These are phyloP conservation scores for Dicorynia guianensis DNA, from an alignment of 306 rosid species.

Conservation along the genomic window DNA sequence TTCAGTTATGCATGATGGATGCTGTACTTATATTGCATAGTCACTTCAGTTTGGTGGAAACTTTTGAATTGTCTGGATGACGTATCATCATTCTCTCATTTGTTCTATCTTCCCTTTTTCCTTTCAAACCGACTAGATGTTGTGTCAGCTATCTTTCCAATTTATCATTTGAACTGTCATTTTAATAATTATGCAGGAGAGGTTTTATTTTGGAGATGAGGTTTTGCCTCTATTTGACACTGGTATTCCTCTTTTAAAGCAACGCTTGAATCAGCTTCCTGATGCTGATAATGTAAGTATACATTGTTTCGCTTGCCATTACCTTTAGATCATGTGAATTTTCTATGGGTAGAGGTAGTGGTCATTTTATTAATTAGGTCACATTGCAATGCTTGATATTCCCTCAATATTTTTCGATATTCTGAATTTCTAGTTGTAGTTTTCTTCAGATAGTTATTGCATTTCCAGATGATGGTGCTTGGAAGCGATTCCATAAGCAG, in stretches of 20 bases:
- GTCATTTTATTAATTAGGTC: neutral
- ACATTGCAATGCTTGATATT: constrained; percentile 7
- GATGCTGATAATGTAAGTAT: constrained; percentile 72
- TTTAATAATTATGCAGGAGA: constrained; percentile 65
- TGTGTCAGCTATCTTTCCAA: neutral
- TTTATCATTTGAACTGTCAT: neutral
- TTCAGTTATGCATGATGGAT: neutral
- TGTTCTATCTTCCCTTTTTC: neutral
- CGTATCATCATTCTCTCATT: neutral
- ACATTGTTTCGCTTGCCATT: constrained; percentile 26
- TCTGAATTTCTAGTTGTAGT: constrained; percentile 28
- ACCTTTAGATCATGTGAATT: constrained; percentile 6
- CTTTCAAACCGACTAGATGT: neutral
- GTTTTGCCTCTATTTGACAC: constrained; percentile 98
- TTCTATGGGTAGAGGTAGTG: neutral
- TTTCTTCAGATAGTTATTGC: constrained; percentile 86
- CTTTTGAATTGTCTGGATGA: constrained; percentile 5
- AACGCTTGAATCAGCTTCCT: constrained; percentile 83
- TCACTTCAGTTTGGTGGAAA: neutral
- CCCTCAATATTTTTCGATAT: constrained; percentile 5
- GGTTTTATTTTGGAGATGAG: constrained; percentile 94
- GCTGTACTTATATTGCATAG: neutral
- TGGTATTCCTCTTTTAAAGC: constrained; percentile 91
- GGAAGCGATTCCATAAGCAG: constrained; percentile 96
- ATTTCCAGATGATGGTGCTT: constrained; percentile 98